Conservation (phyloP, 1,284 basidiomycete genomes). For the Moesziomyces sp. region DNA sequence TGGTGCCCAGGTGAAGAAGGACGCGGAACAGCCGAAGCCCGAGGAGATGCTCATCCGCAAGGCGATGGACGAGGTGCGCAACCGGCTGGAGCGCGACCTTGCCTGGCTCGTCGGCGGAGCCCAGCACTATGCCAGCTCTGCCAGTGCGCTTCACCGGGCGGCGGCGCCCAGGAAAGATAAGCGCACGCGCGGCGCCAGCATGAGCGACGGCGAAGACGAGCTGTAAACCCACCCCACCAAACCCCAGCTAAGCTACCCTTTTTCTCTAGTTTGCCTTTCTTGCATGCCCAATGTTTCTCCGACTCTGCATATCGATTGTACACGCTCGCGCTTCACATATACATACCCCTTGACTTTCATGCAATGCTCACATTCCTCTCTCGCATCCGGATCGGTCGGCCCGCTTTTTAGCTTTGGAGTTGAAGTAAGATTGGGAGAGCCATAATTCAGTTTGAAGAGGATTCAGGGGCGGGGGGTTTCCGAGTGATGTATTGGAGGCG, state of each 20-base stretch:
- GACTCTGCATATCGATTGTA: not conserved
- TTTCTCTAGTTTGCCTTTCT: not conserved
- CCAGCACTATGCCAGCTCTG: conserved; percentile 3
- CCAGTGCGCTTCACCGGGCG: not conserved
- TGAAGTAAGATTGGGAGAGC: no score
- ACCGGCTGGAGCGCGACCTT: conserved; percentile 51
- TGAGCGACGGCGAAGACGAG: conserved; percentile 48
- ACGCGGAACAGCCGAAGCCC: conserved; percentile 10
- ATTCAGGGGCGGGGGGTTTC: no score
- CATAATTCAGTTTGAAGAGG: no score
- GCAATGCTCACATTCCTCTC: no score
- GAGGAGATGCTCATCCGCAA: conserved; percentile 45
- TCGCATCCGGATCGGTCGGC: no score
- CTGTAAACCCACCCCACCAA: not conserved
- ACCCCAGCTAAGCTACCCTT: not conserved
- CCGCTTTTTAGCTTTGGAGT: no score
- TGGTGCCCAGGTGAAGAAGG: conserved; percentile 4
- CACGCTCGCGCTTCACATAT: no score
- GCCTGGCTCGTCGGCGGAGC: conserved; percentile 51
- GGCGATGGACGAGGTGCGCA: conserved; percentile 50
- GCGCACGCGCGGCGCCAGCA: conserved; percentile 21
- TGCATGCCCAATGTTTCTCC: not conserved
- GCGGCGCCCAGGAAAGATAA: conserved; percentile 21
- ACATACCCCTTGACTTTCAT: no score
- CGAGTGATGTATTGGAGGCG: no score